Evolutionary conservation across 345 rosid species (phyloP).

Genomic region (Kandelia obovata): DNA sequence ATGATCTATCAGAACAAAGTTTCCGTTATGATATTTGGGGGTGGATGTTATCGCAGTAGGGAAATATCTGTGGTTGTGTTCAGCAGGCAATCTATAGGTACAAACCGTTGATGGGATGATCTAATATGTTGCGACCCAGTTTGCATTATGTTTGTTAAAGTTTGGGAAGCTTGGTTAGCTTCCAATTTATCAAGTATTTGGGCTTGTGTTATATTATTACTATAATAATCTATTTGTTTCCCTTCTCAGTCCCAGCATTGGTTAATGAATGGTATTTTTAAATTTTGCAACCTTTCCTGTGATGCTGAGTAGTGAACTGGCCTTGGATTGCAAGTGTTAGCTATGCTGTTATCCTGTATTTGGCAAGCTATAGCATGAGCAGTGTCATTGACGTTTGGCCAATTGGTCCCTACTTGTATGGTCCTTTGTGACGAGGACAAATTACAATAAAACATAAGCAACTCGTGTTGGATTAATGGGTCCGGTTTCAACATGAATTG

Average conservation of each 20-base stretch:
- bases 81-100: not conserved
- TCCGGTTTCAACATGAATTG: too few species aligned
- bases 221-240: not conserved
- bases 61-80: constrained; percentile 6
- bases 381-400: too few species aligned
- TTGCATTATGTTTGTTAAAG: constrained; percentile 5
- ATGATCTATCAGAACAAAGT: constrained; percentile 1
- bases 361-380: too few species aligned
- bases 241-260: constrained; percentile 3
- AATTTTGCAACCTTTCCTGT: too few species aligned
- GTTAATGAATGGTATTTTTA: not conserved
- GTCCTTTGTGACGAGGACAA: too few species aligned
- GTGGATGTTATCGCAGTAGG: constrained; percentile 2
- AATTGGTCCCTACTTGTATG: too few species aligned
- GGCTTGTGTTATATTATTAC: not conserved
- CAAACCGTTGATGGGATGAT: not conserved
- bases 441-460: too few species aligned
- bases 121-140: constrained; percentile 12
- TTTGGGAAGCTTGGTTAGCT: constrained; percentile 22
- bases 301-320: too few species aligned
- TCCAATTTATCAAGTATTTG: constrained; percentile 9
- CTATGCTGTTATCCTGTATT: too few species aligned
- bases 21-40: constrained; percentile 8
- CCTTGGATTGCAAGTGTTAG: too few species aligned
- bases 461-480: too few species aligned